Evolutionary conservation across 2,329 filamentous ascomycete species (phyloP), one percentile per base, ranked within the genome.

Genomic region (Aspergillus sp.): DNA sequence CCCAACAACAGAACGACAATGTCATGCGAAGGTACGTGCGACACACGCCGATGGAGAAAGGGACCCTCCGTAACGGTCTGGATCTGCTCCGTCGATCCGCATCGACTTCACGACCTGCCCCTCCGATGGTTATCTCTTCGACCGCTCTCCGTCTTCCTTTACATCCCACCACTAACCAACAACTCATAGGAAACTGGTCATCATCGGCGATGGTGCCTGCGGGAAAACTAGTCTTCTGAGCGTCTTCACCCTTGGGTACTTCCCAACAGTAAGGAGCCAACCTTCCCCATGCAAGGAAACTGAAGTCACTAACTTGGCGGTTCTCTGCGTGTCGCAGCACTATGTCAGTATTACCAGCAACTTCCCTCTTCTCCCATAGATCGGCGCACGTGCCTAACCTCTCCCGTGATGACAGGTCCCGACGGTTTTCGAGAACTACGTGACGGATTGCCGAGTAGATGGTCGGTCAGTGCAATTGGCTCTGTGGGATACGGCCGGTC

Each of bases 371-470:
- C 14, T 19, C 43, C 9, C n/a, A n/a, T n/a, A 34, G 11, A 52
- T 50, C 14, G 42, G 13, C 21, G 40, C 29, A 40, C 36, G 16
- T 40, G 20, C n/a, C 11, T 17, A 29, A 32, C 16, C 43, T 17
- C 53, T 50, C 40, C 47, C 41, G 9, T 44, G 32, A 25, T 16
- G 16, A 43, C 38, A 91, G 87, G 92, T 96, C 47, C 94, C 94
- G 1, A 99, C 94, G 44, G 94, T 99, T 34, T 99, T 99, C 74
- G 94, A 99, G 71, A 99, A 99, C 78, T 99, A 99, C 69, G 94
- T 99, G 60, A 99, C 94, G 64, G 94, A 99, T 77, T 99, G 94
- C 76, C 84, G 93, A 77, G 94, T 99, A 55, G 94, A 99, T 71
- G 94, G 94, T 67, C 96, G 96, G 72, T 96, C 91, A n/a, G 94